phyloP scores from a whole-genome alignment of 306 rosid species.

The Pyrus communis region DNA sequence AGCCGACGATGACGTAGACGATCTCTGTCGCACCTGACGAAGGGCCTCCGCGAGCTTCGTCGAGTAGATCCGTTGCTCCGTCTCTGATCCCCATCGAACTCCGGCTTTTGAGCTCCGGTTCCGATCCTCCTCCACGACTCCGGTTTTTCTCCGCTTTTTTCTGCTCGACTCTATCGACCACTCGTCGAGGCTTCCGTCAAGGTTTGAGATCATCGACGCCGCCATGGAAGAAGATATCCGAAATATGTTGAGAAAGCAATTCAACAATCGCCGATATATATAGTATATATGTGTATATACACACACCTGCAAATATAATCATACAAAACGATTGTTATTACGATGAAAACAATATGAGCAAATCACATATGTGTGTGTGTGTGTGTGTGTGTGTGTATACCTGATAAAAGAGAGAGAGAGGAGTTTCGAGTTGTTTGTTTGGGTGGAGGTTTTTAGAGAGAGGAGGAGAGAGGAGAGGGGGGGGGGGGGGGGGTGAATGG shows the following conservation, averaged over 20 bases:
- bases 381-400: neutral
- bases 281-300: neutral
- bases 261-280: neutral
- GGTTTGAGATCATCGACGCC: constrained; percentile 29
- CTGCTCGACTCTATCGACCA: constrained; percentile 29
- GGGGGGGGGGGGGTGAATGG: too few relatives aligned
- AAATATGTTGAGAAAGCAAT: neutral
- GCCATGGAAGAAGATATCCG: neutral
- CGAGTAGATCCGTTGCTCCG: constrained; percentile 67
- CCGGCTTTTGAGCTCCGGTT: constrained; percentile 3
- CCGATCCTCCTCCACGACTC: neutral
- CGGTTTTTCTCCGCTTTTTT: constrained; percentile 46
- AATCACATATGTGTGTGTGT: too few relatives aligned
- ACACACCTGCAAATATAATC: neutral
- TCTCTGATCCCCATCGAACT: constrained; percentile 61
- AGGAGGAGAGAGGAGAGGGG: neutral
- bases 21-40: constrained; percentile 26
- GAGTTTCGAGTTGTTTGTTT: neutral
- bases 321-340: neutral
- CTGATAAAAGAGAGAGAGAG: neutral
- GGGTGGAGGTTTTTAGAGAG: neutral
- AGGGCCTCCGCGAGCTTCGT: constrained; percentile 56
- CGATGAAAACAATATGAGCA: neutral
- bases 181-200: constrained; percentile 14
- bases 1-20: neutral